Percentiles rank a stretch among this genome's conserved stretches.
Evolutionary conservation across 805 yeast genomes (phyloP).

Genomic region (Torulaspora gathmanii): DNA sequence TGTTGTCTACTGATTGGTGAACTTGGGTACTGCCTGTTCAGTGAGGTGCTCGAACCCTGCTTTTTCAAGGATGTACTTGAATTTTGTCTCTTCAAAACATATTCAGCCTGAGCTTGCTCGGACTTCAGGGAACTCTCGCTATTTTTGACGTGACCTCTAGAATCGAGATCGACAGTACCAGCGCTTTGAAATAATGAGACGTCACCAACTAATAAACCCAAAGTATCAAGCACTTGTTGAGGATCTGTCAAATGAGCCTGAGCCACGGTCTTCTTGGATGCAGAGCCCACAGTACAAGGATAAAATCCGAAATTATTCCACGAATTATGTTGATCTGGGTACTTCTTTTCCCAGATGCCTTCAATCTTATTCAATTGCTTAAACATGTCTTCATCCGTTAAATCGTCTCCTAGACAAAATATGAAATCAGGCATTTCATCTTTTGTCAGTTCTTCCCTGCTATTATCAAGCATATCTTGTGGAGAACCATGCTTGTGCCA

Average conservation of each 20-base stretch:
- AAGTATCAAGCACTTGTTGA: slow-evolving; percentile 72
- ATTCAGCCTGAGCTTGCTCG: slow-evolving; percentile 31
- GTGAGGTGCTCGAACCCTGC: slow-evolving; percentile 5
- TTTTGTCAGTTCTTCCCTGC: slow-evolving; percentile 34
- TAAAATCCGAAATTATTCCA: slow-evolving; percentile 59
- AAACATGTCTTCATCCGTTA: slow-evolving; percentile 98
- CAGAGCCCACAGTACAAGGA: slow-evolving; percentile 91
- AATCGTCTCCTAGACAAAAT: slow-evolving; percentile 90
- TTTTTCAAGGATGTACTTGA: slow-evolving; percentile 15
- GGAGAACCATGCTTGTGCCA: slow-evolving; percentile 55
- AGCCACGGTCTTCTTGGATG: slow-evolving; percentile 79
- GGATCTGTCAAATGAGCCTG: slow-evolving; percentile 84
- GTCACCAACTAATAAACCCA: slow-evolving; percentile 74
- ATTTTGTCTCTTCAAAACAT: slow-evolving; percentile 28
- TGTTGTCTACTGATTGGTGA: slow-evolving; percentile 3
- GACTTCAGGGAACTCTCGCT: slow-evolving; percentile 41
- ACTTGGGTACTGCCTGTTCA: slow-evolving; percentile 2
- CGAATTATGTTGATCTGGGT: slow-evolving; percentile 40
- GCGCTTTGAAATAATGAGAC: slow-evolving; percentile 74
- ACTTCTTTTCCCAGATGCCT: slow-evolving; percentile 35
- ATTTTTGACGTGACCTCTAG: slow-evolving; percentile 61
- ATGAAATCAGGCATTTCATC: slow-evolving; percentile 73
- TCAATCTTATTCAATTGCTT: slow-evolving; percentile 64
- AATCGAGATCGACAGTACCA: slow-evolving; percentile 70
- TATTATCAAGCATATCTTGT: slow-evolving; percentile 39